Evolutionary conservation across 2,329 filamentous ascomycete species (phyloP).

Genomic region (Colletotrichum tofieldiae): DNA sequence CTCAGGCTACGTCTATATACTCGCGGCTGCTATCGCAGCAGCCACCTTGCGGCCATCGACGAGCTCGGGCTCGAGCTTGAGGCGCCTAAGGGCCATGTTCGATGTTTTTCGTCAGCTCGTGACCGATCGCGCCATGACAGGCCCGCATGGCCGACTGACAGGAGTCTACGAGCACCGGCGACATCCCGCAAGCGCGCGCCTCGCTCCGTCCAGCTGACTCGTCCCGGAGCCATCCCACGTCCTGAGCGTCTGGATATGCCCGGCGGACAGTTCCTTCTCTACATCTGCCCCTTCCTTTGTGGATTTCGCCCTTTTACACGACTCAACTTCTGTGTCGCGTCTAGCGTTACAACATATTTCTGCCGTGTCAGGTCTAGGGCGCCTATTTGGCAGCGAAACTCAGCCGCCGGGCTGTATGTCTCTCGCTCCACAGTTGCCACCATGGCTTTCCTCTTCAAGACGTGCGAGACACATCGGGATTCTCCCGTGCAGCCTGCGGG

Average conservation of each 20-base stretch:
- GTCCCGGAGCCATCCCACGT: background rate
- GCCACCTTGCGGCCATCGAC: background rate
- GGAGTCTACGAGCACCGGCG: background rate
- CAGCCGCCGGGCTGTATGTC: background rate
- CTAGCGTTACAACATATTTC: background rate
- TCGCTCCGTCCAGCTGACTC: constrained; percentile 3
- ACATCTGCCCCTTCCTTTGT: background rate
- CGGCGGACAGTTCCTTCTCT: background rate
- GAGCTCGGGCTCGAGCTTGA: background rate
- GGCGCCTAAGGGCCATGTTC: background rate
- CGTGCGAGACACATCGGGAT: constrained; percentile 4
- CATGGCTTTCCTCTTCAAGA: constrained; percentile 2
- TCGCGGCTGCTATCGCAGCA: background rate
- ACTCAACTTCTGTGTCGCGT: background rate
- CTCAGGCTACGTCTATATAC: background rate
- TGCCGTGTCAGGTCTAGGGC: background rate
- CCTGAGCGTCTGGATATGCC: background rate
- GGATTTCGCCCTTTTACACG: background rate
- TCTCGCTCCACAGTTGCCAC: background rate
- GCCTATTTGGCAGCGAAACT: background rate
- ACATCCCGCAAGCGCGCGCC: constrained; percentile 18
- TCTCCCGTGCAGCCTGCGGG: constrained; percentile 2
- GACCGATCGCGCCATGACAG: background rate
- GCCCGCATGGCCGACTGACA: background rate
- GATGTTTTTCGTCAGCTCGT: background rate